phyloP scores from a whole-genome alignment of 805 yeast genomes.

The Ogataea siamensis region DNA sequence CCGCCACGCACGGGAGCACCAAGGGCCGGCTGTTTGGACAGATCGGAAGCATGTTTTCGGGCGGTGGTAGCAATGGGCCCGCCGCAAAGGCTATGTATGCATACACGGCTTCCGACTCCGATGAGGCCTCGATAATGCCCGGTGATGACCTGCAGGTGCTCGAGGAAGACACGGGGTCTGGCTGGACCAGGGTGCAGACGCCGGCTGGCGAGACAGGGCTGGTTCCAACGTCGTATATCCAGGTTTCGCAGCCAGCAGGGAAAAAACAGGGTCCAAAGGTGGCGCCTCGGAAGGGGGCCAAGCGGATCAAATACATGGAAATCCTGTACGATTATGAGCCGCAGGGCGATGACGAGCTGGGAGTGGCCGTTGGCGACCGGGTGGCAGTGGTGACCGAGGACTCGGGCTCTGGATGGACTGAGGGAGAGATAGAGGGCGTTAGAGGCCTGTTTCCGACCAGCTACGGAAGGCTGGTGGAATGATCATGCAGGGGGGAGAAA shows the following conservation, averaged over 20 bases:
- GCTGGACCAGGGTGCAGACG: constrained; percentile 79
- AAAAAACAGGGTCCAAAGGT: constrained; percentile 71
- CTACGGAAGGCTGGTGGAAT: constrained; percentile 45
- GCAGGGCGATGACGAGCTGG: constrained; percentile 76
- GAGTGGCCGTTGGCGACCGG: constrained; percentile 68
- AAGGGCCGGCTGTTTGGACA: constrained; percentile 30
- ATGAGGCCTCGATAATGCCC: constrained; percentile 61
- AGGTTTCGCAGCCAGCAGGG: constrained; percentile 34
- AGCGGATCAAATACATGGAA: constrained; percentile 57
- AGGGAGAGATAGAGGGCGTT: constrained; percentile 70
- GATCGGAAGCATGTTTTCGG: constrained; percentile 21
- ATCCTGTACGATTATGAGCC: constrained; percentile 78
- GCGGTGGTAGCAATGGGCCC: constrained; percentile 7
- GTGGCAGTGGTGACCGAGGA: constrained; percentile 66
- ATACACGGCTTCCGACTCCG: constrained; percentile 68
- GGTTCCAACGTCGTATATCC: constrained; percentile 82
- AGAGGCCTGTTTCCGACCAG: constrained; percentile 78
- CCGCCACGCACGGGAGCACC: constrained; percentile 20
- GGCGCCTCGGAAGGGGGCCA: constrained; percentile 67
- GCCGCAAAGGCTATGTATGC: constrained; percentile 54
- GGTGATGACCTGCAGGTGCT: constrained; percentile 63
- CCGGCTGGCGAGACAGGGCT: constrained; percentile 56
- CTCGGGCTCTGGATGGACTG: constrained; percentile 92
- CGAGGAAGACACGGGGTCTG: constrained; percentile 81
- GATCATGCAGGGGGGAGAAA: constrained; percentile 89